Percentiles rank a stretch among this genome's conserved stretches.
These are phyloP conservation scores for Primulina tabacum DNA, from an alignment of 257 asterid species.

Conservation along the genomic window DNA sequence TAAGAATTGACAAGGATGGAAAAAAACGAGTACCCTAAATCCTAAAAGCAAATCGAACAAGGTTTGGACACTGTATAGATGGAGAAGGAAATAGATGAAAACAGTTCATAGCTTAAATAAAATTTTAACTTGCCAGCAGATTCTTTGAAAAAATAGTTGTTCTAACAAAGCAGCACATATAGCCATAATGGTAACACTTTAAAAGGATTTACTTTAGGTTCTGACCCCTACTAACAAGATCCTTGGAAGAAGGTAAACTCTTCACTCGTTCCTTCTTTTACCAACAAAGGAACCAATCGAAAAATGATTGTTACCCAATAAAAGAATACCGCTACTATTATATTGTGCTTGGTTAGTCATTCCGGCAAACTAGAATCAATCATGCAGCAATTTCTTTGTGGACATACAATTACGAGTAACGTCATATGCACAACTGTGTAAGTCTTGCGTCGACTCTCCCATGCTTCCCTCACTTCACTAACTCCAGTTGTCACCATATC, in stretches of 20 bases:
- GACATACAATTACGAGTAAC: neutral
- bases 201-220: slow-evolving; percentile 1
- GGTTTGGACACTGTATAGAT: neutral
- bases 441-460: slow-evolving; percentile 93
- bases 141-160: neutral
- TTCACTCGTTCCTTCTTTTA: neutral
- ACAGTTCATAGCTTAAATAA: neutral
- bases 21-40: too few species aligned
- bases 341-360: too few species aligned
- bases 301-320: neutral
- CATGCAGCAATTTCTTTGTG: neutral
- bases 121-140: slow-evolving; percentile 1
- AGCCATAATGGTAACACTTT: neutral
- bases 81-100: slow-evolving; percentile 9
- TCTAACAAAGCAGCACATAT: neutral
- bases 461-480: slow-evolving; percentile 72
- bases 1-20: too few species aligned
- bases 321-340: neutral
- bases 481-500: slow-evolving; percentile 76
- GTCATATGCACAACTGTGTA: slow-evolving; percentile 26
- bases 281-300: slow-evolving; percentile 8
- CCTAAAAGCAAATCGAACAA: neutral
- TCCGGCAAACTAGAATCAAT: neutral
- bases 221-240: slow-evolving; percentile 12
- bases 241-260: neutral